These are phyloP conservation scores for Lasiodiplodia theobromae DNA, from an alignment of 2,329 filamentous ascomycete species.

Conservation along the genomic window DNA sequence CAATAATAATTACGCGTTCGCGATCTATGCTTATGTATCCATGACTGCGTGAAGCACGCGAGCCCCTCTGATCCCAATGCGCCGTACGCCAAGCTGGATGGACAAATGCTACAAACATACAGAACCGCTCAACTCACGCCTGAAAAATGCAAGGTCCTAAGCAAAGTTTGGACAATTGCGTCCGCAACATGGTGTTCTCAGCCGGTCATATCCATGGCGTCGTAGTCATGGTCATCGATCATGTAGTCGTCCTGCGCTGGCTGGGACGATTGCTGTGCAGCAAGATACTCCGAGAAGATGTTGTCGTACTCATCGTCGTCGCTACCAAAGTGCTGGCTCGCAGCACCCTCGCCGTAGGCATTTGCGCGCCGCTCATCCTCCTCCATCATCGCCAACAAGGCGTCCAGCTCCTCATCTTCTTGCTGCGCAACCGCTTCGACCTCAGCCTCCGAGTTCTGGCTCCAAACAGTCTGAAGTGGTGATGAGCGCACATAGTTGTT, in stretches of 20 bases:
- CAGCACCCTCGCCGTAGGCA: conserved; percentile 25
- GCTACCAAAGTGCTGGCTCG: conserved; percentile 51
- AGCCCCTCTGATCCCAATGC: conserved; percentile 1
- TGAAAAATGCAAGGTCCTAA: neutral
- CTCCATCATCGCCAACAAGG: conserved; percentile 54
- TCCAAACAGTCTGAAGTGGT: conserved; percentile 20
- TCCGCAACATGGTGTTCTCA: neutral
- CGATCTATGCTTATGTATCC: conserved; percentile 16
- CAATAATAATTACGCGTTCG: conserved; percentile 53
- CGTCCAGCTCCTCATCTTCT: conserved; percentile 48
- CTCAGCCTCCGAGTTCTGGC: conserved; percentile 13
- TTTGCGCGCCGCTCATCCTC: conserved; percentile 32
- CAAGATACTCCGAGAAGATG: conserved; percentile 65
- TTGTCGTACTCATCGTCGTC: conserved; percentile 66
- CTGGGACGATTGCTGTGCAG: conserved; percentile 44
- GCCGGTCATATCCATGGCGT: conserved; percentile 48
- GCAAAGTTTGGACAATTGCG: neutral
- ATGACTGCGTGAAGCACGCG: conserved; percentile 1
- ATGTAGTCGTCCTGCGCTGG: conserved; percentile 35
- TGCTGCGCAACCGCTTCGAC: conserved; percentile 25
- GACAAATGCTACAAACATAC: conserved; percentile 17
- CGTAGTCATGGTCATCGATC: conserved; percentile 33
- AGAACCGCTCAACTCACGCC: neutral
- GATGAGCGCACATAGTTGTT: conserved; percentile 5
- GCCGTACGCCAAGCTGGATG: neutral